Conservation (phyloP, 2,329 filamentous ascomycete species). For the Sordariomycetes sp. region DNA sequence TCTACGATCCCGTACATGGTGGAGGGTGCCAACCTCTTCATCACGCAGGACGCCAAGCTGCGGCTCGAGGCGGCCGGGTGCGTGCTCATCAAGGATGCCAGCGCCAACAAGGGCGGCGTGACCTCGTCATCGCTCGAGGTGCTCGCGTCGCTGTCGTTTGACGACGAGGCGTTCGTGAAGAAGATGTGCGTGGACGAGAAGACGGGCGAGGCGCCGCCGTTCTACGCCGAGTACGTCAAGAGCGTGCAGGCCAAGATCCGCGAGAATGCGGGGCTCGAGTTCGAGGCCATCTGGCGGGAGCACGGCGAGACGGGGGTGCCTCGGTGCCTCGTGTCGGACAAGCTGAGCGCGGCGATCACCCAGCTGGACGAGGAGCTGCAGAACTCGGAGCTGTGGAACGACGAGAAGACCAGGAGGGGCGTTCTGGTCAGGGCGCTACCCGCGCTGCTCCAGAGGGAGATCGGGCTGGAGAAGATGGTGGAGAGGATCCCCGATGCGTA, state of each 20-base stretch:
- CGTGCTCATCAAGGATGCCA: conserved; percentile 94
- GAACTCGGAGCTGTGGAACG: conserved; percentile 82
- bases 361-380: conserved; percentile 93
- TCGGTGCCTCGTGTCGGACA: conserved; percentile 83
- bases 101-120: conserved; percentile 96
- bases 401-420: conserved; percentile 63
- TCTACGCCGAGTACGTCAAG: conserved; percentile 89
- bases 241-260: conserved; percentile 85
- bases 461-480: conserved; percentile 82
- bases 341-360: conserved; percentile 87
- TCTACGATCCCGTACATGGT: conserved; percentile 85
- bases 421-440: conserved; percentile 82
- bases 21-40: conserved; percentile 96
- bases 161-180: conserved; percentile 76
- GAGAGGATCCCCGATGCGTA: conserved; percentile 84
- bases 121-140: conserved; percentile 96
- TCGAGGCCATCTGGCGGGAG: conserved; percentile 97
- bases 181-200: conserved; percentile 80
- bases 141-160: conserved; percentile 85
- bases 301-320: conserved; percentile 70
- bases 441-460: conserved; percentile 71
- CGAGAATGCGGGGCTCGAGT: conserved; percentile 85
- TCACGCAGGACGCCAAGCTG: conserved; percentile 95
- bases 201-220: conserved; percentile 65
- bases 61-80: conserved; percentile 92